A percentile compares a stretch with the other conserved stretches of the same genome.
Conservation (phyloP, 2,329 filamentous ascomycete species). For the Alternaria sp. region DNA sequence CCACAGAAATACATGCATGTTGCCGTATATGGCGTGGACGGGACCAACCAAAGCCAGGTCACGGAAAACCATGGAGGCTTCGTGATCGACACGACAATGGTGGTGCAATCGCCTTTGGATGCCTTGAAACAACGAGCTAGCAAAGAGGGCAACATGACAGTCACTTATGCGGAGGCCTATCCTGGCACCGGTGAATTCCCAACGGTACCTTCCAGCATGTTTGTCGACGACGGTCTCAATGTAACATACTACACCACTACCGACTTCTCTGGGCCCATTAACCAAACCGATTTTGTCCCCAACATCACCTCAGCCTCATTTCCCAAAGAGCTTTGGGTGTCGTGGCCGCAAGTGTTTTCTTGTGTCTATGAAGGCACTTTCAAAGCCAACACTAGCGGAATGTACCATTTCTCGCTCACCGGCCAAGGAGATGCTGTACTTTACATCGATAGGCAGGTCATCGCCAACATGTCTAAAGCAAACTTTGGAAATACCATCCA, state of each 20-base stretch:
- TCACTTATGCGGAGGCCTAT: background rate
- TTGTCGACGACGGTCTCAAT: background rate
- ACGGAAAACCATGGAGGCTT: background rate
- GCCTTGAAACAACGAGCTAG: background rate
- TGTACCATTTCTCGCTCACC: background rate
- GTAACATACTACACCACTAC: background rate
- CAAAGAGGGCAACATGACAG: background rate
- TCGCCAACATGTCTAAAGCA: background rate
- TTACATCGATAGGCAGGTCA: background rate
- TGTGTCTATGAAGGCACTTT: background rate
- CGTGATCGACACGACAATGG: background rate
- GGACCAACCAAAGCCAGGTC: background rate
- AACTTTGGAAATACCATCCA: background rate
- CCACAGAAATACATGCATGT: background rate
- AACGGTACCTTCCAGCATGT: background rate
- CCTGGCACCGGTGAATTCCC: background rate
- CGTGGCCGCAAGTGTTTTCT: background rate
- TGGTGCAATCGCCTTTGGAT: background rate
- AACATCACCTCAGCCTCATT: background rate
- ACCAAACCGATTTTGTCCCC: background rate
- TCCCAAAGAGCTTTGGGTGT: background rate
- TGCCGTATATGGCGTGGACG: background rate
- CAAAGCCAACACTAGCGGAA: background rate
- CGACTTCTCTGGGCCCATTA: background rate
- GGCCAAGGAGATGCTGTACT: background rate